These are phyloP conservation scores for Chenopodium album DNA, from an alignment of 148 eudicot species.

Conservation along the genomic window DNA sequence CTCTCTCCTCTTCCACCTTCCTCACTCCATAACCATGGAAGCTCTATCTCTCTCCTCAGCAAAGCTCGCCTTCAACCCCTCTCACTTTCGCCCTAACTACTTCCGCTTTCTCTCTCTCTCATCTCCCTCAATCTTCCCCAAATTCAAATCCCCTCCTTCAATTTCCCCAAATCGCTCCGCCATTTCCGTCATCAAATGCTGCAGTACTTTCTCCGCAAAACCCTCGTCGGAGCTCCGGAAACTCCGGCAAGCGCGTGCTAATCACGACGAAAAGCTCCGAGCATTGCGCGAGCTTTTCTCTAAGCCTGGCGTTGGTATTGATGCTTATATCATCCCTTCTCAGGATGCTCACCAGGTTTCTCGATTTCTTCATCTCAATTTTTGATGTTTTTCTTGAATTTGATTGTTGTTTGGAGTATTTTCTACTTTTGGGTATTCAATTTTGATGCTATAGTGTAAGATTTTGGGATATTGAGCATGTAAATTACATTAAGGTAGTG, in stretches of 20 bases:
- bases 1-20: no score
- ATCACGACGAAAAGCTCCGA: slow-evolving; percentile 55
- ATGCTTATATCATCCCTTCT: slow-evolving; percentile 88
- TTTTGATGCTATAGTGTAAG: not conserved
- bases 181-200: slow-evolving; percentile 29
- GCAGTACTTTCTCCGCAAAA: slow-evolving; percentile 60
- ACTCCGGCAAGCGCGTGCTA: slow-evolving; percentile 14
- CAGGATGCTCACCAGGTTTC: slow-evolving; percentile 99
- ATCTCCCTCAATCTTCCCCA: slow-evolving; percentile 31
- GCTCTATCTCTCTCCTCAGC: slow-evolving; percentile 38
- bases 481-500: no score
- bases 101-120: slow-evolving; percentile 38
- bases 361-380: not conserved
- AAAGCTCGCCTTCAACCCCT: slow-evolving; percentile 24
- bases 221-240: slow-evolving; percentile 64
- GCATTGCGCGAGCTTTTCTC: slow-evolving; percentile 65
- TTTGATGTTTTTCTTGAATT: not conserved
- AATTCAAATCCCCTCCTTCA: slow-evolving; percentile 22
- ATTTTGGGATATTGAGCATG: not conserved
- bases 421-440: not conserved
- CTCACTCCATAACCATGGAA: slow-evolving; percentile 24
- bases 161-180: slow-evolving; percentile 24
- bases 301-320: slow-evolving; percentile 61
- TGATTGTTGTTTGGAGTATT: not conserved
- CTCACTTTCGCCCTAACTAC: slow-evolving; percentile 30